Evolutionary conservation across 257 asterid genomes (phyloP).

Genomic region (Salvia miltiorrhiza): DNA sequence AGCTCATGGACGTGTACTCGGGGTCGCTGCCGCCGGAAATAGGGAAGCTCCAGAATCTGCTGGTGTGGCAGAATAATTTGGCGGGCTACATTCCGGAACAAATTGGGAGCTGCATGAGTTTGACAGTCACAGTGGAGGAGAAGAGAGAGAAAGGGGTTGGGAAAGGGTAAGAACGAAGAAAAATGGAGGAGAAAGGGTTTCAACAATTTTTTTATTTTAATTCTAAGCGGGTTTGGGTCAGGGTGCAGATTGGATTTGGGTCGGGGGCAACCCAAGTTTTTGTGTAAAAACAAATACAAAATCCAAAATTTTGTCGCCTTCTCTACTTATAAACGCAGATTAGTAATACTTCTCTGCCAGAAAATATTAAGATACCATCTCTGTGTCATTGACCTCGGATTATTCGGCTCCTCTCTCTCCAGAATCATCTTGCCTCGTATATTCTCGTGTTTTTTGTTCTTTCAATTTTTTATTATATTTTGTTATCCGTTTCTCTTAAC

Average conservation of each 20-base stretch:
- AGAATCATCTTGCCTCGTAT: constrained; percentile 30
- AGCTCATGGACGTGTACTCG: constrained; percentile 59
- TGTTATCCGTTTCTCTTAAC: neutral
- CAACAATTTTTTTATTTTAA: no score
- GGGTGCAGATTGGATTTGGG: no score
- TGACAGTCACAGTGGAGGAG: no score
- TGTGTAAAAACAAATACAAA: constrained; percentile 7
- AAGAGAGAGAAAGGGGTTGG: no score
- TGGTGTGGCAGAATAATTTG: constrained; percentile 68
- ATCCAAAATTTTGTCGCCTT: constrained; percentile 1
- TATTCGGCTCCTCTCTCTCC: constrained; percentile 29
- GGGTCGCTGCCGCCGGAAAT: constrained; percentile 61
- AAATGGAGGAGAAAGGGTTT: no score
- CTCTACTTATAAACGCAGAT: neutral
- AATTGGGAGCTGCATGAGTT: constrained; percentile 55
- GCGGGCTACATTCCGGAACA: constrained; percentile 54
- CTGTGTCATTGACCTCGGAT: constrained; percentile 32
- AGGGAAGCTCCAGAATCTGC: constrained; percentile 61
- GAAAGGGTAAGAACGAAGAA: no score
- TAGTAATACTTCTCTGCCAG: neutral
- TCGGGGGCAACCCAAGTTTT: no score
- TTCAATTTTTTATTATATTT: neutral
- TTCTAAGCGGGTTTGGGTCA: no score
- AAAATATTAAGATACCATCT: constrained; percentile 17
- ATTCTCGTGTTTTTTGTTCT: constrained; percentile 2